These are phyloP conservation scores for Paramecium primaurelia DNA, from an alignment of 73 alveolate species.

Conservation along the genomic window DNA sequence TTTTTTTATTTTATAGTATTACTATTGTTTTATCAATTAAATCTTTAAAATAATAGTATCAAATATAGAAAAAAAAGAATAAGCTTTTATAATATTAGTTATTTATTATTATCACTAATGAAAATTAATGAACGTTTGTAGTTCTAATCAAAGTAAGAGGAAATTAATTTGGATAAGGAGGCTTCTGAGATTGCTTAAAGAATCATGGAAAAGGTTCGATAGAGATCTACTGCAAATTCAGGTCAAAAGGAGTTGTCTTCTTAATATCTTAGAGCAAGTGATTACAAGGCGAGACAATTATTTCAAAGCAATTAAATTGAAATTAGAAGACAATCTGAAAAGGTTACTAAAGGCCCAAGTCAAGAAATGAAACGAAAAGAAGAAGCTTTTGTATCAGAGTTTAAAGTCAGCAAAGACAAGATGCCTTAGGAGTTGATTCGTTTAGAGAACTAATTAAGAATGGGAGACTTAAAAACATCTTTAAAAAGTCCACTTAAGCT, in stretches of 20 bases:
- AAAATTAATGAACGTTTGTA: slow-evolving; percentile 29
- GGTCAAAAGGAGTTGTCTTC: background rate
- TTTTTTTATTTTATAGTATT: too few species aligned
- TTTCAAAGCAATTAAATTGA: background rate
- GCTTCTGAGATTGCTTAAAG: background rate
- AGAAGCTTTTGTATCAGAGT: background rate
- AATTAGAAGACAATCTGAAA: background rate
- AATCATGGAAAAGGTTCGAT: background rate
- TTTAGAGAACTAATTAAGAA: background rate
- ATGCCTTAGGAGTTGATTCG: background rate
- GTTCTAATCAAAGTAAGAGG: background rate
- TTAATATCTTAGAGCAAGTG: background rate
- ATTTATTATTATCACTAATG: background rate
- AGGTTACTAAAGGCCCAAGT: background rate
- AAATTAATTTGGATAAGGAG: background rate
- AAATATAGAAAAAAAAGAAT: background rate
- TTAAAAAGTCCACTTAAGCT: background rate
- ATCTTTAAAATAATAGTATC: background rate
- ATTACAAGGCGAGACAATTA: background rate
- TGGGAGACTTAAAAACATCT: background rate
- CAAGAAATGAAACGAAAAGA: background rate
- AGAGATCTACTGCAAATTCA: background rate
- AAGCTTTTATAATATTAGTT: background rate
- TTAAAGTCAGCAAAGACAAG: background rate
- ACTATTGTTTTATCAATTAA: background rate